Percentiles rank a stretch among this genome's conserved stretches.
phyloP scores from a whole-genome alignment of 495 filamentous ascomycete genomes.

The Aspergillus conjunctus region DNA sequence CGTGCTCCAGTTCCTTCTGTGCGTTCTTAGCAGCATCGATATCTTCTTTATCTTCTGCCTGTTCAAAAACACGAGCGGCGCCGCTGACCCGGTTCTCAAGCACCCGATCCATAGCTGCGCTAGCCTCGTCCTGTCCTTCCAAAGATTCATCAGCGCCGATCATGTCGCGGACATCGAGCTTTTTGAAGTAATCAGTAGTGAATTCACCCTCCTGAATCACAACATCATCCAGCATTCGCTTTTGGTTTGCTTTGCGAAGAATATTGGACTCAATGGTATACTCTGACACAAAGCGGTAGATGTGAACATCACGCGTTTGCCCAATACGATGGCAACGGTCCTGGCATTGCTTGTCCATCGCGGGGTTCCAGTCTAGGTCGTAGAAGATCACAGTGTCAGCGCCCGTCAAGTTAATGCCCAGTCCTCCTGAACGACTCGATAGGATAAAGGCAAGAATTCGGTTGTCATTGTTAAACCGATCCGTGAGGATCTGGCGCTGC shows the following conservation, averaged over 20 bases:
- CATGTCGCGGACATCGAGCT: conserved; percentile 68
- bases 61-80: conserved; percentile 69
- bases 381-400: conserved; percentile 99
- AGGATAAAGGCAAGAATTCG: conserved; percentile 95
- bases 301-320: conserved; percentile 96
- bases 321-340: conserved; percentile 97
- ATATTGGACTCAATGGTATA: conserved; percentile 99
- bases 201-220: conserved; percentile 99
- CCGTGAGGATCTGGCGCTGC: conserved; percentile 91
- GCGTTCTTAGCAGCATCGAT: conserved; percentile 82
- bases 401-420: conserved; percentile 96
- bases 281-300: conserved; percentile 95
- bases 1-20: conserved; percentile 81
- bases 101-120: conserved; percentile 84
- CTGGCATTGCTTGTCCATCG: conserved; percentile 99
- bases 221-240: conserved; percentile 95
- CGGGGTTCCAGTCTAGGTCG: conserved; percentile 98
- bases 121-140: conserved; percentile 63
- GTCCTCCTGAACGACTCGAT: conserved; percentile 88
- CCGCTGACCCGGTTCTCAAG: conserved; percentile 61
- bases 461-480: conserved; percentile 93
- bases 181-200: conserved; percentile 96
- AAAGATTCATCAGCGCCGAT: conserved; percentile 61
- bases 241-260: conserved; percentile 92
- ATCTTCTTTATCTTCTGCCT: conserved; percentile 92